Evolutionary conservation across 192 early-diverging fungal genomes (phyloP).

Genomic region (Rhizophagus prolifer): DNA sequence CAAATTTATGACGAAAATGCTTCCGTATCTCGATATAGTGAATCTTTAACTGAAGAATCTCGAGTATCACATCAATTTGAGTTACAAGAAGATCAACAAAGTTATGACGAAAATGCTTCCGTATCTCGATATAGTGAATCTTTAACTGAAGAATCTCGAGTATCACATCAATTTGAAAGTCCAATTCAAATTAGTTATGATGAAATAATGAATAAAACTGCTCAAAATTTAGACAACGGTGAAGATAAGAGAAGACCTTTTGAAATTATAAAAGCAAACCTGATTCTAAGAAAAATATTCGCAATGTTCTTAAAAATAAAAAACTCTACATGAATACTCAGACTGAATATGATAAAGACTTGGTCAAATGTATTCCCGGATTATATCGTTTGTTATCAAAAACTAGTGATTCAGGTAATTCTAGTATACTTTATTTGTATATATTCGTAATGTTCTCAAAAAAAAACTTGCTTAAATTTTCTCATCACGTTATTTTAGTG

Average conservation of each 20-base stretch:
- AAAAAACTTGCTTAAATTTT: background rate
- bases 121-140: no score
- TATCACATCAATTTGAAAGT: background rate
- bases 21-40: no score
- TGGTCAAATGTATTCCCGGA: background rate
- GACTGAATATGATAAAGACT: background rate
- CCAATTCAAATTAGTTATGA: background rate
- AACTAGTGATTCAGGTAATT: slow-evolving; percentile 5
- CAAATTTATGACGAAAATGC: background rate
- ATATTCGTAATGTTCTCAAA: no score
- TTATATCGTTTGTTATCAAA: slow-evolving; percentile 22
- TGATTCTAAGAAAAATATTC: background rate
- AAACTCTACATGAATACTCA: background rate
- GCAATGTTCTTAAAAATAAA: background rate
- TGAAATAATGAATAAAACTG: background rate
- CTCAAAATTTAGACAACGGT: no score
- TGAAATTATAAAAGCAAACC: background rate
- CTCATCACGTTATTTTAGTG: background rate
- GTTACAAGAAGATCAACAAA: background rate
- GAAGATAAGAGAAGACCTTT: background rate
- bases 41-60: background rate
- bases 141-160: background rate
- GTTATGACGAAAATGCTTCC: background rate
- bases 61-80: background rate
- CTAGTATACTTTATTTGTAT: background rate